Conservation (phyloP, 345 rosid species). For the Physaria fendleri region DNA sequence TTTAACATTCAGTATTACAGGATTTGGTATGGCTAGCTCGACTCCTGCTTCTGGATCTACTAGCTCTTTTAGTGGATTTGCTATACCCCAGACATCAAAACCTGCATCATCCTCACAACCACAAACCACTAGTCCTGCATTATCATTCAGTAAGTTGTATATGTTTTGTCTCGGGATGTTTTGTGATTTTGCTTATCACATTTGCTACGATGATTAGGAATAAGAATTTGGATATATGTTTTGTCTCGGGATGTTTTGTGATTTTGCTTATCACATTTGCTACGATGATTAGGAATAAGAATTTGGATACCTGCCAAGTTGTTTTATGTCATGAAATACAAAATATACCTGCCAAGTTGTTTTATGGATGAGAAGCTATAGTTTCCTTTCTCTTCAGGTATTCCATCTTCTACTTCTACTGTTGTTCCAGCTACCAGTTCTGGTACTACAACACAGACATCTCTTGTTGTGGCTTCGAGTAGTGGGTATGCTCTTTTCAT, state of each 20-base stretch:
- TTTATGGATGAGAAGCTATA: background rate
- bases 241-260: background rate
- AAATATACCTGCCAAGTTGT: background rate
- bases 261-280: background rate
- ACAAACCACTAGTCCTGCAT: slow-evolving; percentile 36
- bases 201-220: background rate
- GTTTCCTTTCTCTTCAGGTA: slow-evolving; percentile 34
- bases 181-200: background rate
- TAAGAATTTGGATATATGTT: background rate
- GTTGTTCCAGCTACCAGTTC: slow-evolving; percentile 40
- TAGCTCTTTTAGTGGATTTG: slow-evolving; percentile 59
- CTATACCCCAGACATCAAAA: slow-evolving; percentile 42
- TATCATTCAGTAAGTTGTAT: slow-evolving; percentile 51
- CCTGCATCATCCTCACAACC: slow-evolving; percentile 48
- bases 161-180: background rate
- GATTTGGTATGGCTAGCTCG: slow-evolving; percentile 49
- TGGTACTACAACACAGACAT: slow-evolving; percentile 40
- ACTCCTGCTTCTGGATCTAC: slow-evolving; percentile 43
- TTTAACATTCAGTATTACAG: slow-evolving; percentile 10
- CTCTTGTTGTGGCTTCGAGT: slow-evolving; percentile 60
- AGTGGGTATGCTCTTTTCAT: slow-evolving; percentile 57
- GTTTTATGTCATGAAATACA: background rate
- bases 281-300: background rate
- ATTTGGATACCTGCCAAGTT: too few species aligned
- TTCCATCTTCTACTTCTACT: slow-evolving; percentile 46